These are phyloP conservation scores for Beverwykella pulmonaria DNA, from an alignment of 495 filamentous ascomycete genomes.

Conservation along the genomic window DNA sequence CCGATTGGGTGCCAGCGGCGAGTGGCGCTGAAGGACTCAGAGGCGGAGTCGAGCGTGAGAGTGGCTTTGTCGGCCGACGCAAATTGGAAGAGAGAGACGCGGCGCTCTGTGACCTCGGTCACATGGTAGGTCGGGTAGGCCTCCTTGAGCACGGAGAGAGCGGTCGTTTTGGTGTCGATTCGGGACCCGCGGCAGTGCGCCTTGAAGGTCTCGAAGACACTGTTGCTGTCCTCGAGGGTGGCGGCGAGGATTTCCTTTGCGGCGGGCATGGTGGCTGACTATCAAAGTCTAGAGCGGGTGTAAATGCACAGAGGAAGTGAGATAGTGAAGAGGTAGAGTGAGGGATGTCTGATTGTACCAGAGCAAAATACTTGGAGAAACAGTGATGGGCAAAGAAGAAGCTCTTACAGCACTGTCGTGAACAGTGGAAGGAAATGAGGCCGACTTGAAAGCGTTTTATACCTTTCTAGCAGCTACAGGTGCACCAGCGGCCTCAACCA, in stretches of 20 bases:
- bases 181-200: slow-evolving; percentile 9
- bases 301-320: too few species aligned
- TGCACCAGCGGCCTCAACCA: too few species aligned
- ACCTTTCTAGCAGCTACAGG: too few species aligned
- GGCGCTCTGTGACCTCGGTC: slow-evolving; percentile 24
- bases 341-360: too few species aligned
- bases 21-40: slow-evolving; percentile 23
- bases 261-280: slow-evolving; percentile 10
- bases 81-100: slow-evolving; percentile 38
- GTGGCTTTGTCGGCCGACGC: slow-evolving; percentile 41
- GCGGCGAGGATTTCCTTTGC: slow-evolving; percentile 3
- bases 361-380: too few species aligned
- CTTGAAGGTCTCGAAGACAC: slow-evolving; percentile 19
- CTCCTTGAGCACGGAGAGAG: slow-evolving; percentile 31
- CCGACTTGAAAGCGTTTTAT: too few species aligned
- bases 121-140: slow-evolving; percentile 39
- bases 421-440: too few species aligned
- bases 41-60: slow-evolving; percentile 9
- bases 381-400: too few species aligned
- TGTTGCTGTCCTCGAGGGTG: slow-evolving; percentile 7
- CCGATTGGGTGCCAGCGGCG: slow-evolving; percentile 32
- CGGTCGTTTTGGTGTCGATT: slow-evolving; percentile 14
- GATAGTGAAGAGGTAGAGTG: too few species aligned
- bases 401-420: too few species aligned
- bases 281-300: too few species aligned